Evolutionary conservation across 2,329 filamentous ascomycete genomes (phyloP).

Genomic region (Leptographium lundbergii): DNA sequence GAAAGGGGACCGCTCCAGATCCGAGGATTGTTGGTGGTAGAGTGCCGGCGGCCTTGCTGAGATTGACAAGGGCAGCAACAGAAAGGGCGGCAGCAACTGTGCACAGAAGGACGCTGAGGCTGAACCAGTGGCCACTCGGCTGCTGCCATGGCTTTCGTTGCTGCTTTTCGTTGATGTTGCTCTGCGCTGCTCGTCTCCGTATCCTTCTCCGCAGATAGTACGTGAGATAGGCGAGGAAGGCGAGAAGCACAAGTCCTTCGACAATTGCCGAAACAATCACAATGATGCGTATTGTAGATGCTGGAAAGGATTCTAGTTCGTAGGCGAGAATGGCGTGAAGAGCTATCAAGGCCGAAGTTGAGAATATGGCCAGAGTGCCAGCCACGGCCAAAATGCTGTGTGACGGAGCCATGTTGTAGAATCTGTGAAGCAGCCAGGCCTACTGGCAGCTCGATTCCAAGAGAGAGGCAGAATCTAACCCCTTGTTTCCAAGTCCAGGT

Average conservation of each 20-base stretch:
- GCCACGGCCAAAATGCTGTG: conserved; percentile 22
- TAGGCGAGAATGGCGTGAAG: conserved; percentile 28
- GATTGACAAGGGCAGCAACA: conserved; percentile 28
- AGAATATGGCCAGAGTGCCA: conserved; percentile 23
- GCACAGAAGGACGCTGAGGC: conserved; percentile 26
- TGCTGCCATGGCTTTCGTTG: background rate
- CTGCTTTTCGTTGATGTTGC: conserved; percentile 5
- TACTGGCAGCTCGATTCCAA: background rate
- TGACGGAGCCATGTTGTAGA: conserved; percentile 20
- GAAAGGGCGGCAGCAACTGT: conserved; percentile 32
- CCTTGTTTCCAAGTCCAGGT: background rate
- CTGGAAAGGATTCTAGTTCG: conserved; percentile 16
- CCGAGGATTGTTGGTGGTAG: conserved; percentile 21
- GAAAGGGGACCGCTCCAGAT: conserved; percentile 20
- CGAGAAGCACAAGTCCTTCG: conserved; percentile 24
- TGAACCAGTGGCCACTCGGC: conserved; percentile 22
- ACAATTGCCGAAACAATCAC: conserved; percentile 26
- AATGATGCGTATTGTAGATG: conserved; percentile 20
- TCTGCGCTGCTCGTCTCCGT: conserved; percentile 12
- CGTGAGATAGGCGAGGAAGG: conserved; percentile 21
- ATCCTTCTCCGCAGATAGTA: conserved; percentile 17
- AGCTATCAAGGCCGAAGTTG: conserved; percentile 26
- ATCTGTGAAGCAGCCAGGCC: background rate
- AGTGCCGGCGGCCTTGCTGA: conserved; percentile 21
- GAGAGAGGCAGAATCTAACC: background rate